phyloP scores from a whole-genome alignment of 1,139 yeast genomes.

The Pichia inconspicua region DNA sequence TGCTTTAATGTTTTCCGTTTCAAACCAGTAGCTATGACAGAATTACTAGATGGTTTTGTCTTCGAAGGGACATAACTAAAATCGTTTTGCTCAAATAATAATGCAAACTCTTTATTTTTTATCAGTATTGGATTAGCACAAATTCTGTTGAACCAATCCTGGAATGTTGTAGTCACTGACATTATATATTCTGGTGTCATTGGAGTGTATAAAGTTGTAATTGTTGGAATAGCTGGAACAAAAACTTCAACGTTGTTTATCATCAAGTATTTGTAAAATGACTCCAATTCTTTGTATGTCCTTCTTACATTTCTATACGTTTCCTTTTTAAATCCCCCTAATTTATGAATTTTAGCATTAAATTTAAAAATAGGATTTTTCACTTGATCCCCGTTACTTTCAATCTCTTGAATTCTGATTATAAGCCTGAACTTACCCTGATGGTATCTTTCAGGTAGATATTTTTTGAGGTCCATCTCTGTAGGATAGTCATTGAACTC shows the following conservation, averaged over 20 bases:
- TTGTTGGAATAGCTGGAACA: conserved; percentile 78
- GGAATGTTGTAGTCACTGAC: conserved; percentile 54
- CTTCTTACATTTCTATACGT: conserved; percentile 70
- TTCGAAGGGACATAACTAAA: conserved; percentile 59
- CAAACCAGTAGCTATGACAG: conserved; percentile 68
- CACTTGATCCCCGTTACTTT: conserved; percentile 34
- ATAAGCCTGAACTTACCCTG: conserved; percentile 24
- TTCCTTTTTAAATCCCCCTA: conserved; percentile 71
- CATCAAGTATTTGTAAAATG: conserved; percentile 69
- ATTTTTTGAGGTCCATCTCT: conserved; percentile 35
- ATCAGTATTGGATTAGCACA: conserved; percentile 68
- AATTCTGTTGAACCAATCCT: conserved; percentile 80
- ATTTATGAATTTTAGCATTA: conserved; percentile 35
- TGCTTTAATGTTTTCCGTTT: conserved; percentile 86
- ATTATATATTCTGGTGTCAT: conserved; percentile 76
- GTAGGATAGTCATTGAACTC: conserved; percentile 27
- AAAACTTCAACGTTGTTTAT: conserved; percentile 86
- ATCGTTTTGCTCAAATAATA: conserved; percentile 75
- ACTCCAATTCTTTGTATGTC: conserved; percentile 68
- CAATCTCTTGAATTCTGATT: conserved; percentile 39
- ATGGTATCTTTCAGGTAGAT: conserved; percentile 45
- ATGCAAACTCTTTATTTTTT: conserved; percentile 81
- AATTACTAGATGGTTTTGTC: conserved; percentile 35
- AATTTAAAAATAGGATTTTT: conserved; percentile 44
- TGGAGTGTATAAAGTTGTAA: conserved; percentile 69